Evolutionary conservation across 1,284 basidiomycete species (phyloP).

Genomic region (Xerocomus nothofagi): DNA sequence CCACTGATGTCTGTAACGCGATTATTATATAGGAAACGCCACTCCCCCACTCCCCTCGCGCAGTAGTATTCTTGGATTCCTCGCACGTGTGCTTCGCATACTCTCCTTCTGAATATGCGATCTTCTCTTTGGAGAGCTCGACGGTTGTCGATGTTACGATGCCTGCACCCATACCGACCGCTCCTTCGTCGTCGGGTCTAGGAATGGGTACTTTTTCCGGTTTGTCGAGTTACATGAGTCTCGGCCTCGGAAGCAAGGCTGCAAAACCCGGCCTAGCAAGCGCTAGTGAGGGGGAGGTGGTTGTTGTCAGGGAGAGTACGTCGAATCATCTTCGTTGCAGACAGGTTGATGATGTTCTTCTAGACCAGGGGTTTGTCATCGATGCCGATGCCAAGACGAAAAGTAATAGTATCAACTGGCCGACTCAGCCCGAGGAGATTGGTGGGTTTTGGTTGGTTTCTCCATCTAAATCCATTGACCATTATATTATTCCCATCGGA

Average conservation of each 20-base stretch:
- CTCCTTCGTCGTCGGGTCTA: slow-evolving; percentile 44
- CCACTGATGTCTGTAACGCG: slow-evolving; percentile 1
- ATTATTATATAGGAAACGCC: slow-evolving; percentile 61
- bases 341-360: not conserved
- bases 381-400: slow-evolving; percentile 70
- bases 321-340: slow-evolving; percentile 14
- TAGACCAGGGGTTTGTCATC: slow-evolving; percentile 76
- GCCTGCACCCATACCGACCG: slow-evolving; percentile 41
- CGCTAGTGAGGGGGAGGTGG: slow-evolving; percentile 65
- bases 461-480: not conserved
- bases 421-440: slow-evolving; percentile 79
- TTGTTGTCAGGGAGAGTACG: slow-evolving; percentile 83
- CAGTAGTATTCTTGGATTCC: slow-evolving; percentile 65
- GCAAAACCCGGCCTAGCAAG: slow-evolving; percentile 66
- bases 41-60: slow-evolving; percentile 84
- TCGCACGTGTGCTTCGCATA: slow-evolving; percentile 75
- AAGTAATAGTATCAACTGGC: slow-evolving; percentile 69
- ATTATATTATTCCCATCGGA: not conserved
- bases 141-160: slow-evolving; percentile 57
- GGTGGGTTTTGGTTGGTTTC: slow-evolving; percentile 44
- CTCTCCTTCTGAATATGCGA: slow-evolving; percentile 70
- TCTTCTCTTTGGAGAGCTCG: slow-evolving; percentile 68
- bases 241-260: slow-evolving; percentile 72
- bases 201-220: slow-evolving; percentile 69
- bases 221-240: slow-evolving; percentile 86